phyloP scores from a whole-genome alignment of 257 asterid genomes.

The Solanum bulbocastanum region DNA sequence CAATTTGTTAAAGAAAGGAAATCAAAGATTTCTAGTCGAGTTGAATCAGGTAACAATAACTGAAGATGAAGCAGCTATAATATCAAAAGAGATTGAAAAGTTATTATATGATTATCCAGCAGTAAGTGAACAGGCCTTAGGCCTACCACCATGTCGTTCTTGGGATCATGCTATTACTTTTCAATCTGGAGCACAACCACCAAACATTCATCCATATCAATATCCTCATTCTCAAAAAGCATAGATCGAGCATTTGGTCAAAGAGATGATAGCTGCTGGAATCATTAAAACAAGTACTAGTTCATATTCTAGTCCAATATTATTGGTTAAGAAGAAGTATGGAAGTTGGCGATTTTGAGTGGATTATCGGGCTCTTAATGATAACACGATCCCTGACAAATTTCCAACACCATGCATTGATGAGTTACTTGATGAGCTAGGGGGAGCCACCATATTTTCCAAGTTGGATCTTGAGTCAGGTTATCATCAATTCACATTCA shows the following conservation, averaged over 20 bases:
- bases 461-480: background rate
- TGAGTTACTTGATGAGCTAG: background rate
- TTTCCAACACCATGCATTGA: background rate
- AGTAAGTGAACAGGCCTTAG: background rate
- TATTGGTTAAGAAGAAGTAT: too few relatives aligned
- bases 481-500: background rate
- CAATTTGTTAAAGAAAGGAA: background rate
- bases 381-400: background rate
- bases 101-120: background rate
- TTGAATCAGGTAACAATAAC: background rate
- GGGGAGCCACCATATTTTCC: background rate
- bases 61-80: background rate
- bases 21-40: background rate
- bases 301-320: too few relatives aligned
- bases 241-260: background rate
- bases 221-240: background rate
- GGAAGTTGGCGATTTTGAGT: too few relatives aligned
- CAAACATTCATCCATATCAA: background rate
- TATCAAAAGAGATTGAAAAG: background rate
- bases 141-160: background rate
- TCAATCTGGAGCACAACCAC: background rate
- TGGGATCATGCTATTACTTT: background rate
- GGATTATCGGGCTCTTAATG: too few relatives aligned
- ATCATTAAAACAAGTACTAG: background rate
- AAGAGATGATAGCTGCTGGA: background rate